Evolutionary conservation across 169 alveolate species (phyloP).

Genomic region (Plasmodium falciparum): DNA sequence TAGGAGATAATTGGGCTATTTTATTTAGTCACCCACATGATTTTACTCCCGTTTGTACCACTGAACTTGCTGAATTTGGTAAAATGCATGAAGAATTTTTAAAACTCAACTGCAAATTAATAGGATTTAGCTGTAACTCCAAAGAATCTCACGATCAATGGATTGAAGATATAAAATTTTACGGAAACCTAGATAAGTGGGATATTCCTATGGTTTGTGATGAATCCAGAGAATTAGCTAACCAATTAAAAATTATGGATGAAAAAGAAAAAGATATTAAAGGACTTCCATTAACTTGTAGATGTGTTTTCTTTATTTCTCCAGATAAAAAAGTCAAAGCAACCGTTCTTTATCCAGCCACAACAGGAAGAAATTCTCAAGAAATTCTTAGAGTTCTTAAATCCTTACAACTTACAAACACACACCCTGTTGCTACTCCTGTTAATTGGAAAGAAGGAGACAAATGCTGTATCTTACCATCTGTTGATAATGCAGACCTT

Average conservation of each 20-base stretch:
- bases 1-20: conserved; percentile 54
- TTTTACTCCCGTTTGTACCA: conserved; percentile 90
- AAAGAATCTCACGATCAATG: conserved; percentile 78
- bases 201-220: conserved; percentile 74
- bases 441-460: conserved; percentile 80
- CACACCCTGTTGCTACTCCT: conserved; percentile 84
- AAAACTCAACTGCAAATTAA: conserved; percentile 79
- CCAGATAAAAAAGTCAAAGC: conserved; percentile 80
- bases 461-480: conserved; percentile 79
- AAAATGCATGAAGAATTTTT: conserved; percentile 76
- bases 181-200: conserved; percentile 62
- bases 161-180: conserved; percentile 55
- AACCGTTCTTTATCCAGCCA: conserved; percentile 86
- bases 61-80: conserved; percentile 86
- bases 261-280: conserved; percentile 81
- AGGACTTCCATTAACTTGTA: conserved; percentile 86
- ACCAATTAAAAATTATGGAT: conserved; percentile 82
- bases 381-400: conserved; percentile 86
- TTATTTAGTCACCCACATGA: conserved; percentile 85
- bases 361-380: conserved; percentile 86
- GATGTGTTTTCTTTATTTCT: conserved; percentile 83
- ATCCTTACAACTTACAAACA: conserved; percentile 80
- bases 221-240: conserved; percentile 52
- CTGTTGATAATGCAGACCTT: conserved; percentile 70
- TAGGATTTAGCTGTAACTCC: conserved; percentile 83